Evolutionary conservation across 352 stramenopile species (phyloP).

Genomic region (Elongisporangium anandrum): DNA sequence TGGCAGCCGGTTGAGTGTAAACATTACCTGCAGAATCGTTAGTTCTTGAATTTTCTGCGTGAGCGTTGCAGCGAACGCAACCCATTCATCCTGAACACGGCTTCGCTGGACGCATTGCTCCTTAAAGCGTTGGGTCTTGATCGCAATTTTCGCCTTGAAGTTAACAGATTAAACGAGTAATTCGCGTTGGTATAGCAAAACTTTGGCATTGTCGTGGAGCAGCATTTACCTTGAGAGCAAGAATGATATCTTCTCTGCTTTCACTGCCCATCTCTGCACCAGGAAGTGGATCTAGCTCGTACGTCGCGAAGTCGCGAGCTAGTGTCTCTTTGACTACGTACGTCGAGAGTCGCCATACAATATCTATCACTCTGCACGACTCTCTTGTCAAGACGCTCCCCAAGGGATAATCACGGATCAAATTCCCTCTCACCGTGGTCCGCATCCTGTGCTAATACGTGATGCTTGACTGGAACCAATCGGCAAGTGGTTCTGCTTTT

Average conservation of each 20-base stretch:
- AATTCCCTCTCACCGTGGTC: slow-evolving; percentile 23
- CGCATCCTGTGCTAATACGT: slow-evolving; percentile 42
- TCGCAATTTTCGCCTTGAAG: slow-evolving; percentile 30
- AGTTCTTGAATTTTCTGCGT: slow-evolving; percentile 34
- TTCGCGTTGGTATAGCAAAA: neutral
- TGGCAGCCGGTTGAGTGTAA: no score
- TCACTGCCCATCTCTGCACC: neutral
- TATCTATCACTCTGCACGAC: slow-evolving; percentile 33
- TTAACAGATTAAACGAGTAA: neutral
- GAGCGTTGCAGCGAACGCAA: slow-evolving; percentile 21
- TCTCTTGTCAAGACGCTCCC: neutral
- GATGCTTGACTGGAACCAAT: slow-evolving; percentile 50
- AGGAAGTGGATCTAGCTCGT: neutral
- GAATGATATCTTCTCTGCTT: neutral
- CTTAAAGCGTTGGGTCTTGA: slow-evolving; percentile 36
- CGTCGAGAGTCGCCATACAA: slow-evolving; percentile 49
- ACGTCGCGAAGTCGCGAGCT: slow-evolving; percentile 6
- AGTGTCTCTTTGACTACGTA: slow-evolving; percentile 29
- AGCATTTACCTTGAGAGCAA: slow-evolving; percentile 5
- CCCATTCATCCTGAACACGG: slow-evolving; percentile 39
- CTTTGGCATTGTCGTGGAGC: neutral
- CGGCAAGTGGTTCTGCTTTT: slow-evolving; percentile 34
- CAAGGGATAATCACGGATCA: neutral
- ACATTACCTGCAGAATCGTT: slow-evolving; percentile 20
- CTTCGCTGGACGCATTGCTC: slow-evolving; percentile 27